Evolutionary conservation across 331 rosid genomes (phyloP).

Genomic region (Saraca asoca): DNA sequence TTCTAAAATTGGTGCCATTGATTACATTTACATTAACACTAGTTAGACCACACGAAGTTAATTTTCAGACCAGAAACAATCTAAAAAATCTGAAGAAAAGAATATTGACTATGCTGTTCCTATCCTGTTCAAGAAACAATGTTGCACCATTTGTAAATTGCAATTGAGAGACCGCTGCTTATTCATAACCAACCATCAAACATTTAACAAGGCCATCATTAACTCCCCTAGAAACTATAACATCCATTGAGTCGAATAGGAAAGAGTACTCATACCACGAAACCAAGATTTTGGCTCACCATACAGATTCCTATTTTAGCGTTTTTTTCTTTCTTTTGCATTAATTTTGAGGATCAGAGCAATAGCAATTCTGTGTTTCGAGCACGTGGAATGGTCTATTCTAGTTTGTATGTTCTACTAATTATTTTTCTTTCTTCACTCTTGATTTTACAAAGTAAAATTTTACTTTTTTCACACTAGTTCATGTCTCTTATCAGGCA

Average conservation of each 20-base stretch:
- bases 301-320: too few relatives aligned
- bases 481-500: conserved; percentile 30
- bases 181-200: background rate
- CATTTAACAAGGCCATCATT: background rate
- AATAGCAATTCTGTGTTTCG: background rate
- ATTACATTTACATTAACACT: too few relatives aligned
- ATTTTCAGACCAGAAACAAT: too few relatives aligned
- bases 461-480: background rate
- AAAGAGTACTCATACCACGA: too few relatives aligned
- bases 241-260: too few relatives aligned
- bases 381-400: background rate
- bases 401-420: background rate
- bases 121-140: too few relatives aligned
- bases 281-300: too few relatives aligned
- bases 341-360: conserved; percentile 5
- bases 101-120: too few relatives aligned
- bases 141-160: too few relatives aligned
- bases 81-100: too few relatives aligned
- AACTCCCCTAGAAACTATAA: background rate
- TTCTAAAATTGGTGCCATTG: background rate
- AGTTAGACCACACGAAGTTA: too few relatives aligned
- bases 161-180: too few relatives aligned
- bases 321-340: background rate
- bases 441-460: background rate
- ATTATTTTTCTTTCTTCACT: background rate